Evolutionary conservation across 2,329 filamentous ascomycete species (phyloP).

Genomic region (Epichloe amarillans): DNA sequence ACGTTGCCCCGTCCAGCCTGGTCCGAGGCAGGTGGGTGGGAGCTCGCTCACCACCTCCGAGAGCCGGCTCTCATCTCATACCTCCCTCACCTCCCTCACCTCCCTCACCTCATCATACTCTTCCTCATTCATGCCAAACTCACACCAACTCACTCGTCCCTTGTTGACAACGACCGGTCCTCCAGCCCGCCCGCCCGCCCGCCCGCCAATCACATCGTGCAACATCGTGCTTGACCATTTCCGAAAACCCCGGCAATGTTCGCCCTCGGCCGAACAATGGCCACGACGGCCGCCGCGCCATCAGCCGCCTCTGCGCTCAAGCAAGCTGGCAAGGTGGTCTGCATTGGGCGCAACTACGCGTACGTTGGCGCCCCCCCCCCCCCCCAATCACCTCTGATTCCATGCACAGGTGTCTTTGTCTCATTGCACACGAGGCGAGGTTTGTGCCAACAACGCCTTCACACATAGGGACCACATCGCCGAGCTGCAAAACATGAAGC

Average conservation of each 20-base stretch:
- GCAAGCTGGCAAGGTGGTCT: conserved; percentile 64
- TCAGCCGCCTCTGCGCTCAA: conserved; percentile 30
- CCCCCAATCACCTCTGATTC: neutral
- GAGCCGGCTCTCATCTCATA: neutral
- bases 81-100: too few relatives aligned
- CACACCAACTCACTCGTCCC: neutral
- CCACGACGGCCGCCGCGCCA: conserved; percentile 24
- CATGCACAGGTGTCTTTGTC: too few relatives aligned
- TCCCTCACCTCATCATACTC: too few relatives aligned
- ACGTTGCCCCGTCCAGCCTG: neutral
- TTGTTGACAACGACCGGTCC: neutral
- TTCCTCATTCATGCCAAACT: too few relatives aligned
- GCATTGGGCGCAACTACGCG: conserved; percentile 95
- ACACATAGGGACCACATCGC: conserved; percentile 68
- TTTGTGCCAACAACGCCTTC: neutral
- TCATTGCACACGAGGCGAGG: neutral
- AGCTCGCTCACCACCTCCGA: too few relatives aligned
- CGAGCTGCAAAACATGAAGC: conserved; percentile 75
- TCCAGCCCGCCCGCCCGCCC: too few relatives aligned
- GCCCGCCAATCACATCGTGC: too few relatives aligned
- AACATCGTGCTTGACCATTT: too few relatives aligned
- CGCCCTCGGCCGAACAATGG: conserved; percentile 23
- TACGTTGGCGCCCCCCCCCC: conserved; percentile 42
- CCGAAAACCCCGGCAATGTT: conserved; percentile 16
- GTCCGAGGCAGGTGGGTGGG: neutral